Evolutionary conservation across 495 filamentous ascomycete genomes (phyloP).

Genomic region (Aspergillus heteromorphus): DNA sequence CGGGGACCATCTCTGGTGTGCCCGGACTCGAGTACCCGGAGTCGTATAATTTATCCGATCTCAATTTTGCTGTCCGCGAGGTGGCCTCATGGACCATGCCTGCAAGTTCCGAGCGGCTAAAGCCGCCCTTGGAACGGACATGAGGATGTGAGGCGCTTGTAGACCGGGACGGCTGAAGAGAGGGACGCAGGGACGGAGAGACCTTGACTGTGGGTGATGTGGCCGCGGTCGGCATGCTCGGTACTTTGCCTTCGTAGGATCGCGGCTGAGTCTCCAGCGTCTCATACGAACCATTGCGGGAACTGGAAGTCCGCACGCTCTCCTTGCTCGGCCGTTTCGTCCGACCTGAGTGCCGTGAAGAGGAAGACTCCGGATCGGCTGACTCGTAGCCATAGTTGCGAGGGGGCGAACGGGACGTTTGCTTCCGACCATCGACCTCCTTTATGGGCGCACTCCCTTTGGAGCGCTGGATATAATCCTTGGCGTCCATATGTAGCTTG

Average conservation of each 20-base stretch:
- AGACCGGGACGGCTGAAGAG: slow-evolving; percentile 27
- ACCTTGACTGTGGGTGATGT: slow-evolving; percentile 22
- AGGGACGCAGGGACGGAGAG: slow-evolving; percentile 20
- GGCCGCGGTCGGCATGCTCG: slow-evolving; percentile 27
- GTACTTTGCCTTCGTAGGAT: slow-evolving; percentile 19
- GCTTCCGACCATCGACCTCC: slow-evolving; percentile 21
- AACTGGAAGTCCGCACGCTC: slow-evolving; percentile 22
- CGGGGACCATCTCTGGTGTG: slow-evolving; percentile 32
- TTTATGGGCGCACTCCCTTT: slow-evolving; percentile 20
- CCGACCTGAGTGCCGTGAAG: slow-evolving; percentile 25
- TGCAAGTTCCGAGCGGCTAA: slow-evolving; percentile 20
- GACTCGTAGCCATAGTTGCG: slow-evolving; percentile 29
- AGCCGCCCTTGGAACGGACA: slow-evolving; percentile 19
- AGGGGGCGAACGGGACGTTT: slow-evolving; percentile 29
- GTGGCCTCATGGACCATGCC: slow-evolving; percentile 22
- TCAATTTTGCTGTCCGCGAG: slow-evolving; percentile 30
- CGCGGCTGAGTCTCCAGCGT: slow-evolving; percentile 24
- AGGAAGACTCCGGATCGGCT: slow-evolving; percentile 29
- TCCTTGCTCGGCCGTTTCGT: slow-evolving; percentile 26
- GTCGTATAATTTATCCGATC: slow-evolving; percentile 35
- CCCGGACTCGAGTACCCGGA: slow-evolving; percentile 44
- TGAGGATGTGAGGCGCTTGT: slow-evolving; percentile 24
- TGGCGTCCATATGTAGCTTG: slow-evolving; percentile 18
- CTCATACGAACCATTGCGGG: slow-evolving; percentile 33
- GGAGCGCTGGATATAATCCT: slow-evolving; percentile 37